Percentiles rank a stretch among this genome's conserved stretches.
Conservation (phyloP, 164 flowering plant species). For the Malania oleifera region DNA sequence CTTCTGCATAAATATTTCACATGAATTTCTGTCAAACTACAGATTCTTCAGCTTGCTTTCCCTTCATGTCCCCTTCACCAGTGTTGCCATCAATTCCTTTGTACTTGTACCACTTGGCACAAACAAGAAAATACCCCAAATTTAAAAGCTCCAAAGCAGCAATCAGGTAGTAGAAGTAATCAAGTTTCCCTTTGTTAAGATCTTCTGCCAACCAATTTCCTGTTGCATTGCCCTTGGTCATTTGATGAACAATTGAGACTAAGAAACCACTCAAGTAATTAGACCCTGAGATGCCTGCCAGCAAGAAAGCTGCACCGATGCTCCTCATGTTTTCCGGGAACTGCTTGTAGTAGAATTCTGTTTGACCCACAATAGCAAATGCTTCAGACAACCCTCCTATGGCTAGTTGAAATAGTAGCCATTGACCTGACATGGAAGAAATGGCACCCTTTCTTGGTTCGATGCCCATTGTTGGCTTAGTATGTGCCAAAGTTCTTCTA, state of each 20-base stretch:
- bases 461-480: constrained; percentile 22
- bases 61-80: constrained; percentile 10
- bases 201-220: constrained; percentile 38
- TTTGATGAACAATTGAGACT: constrained; percentile 20
- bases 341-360: constrained; percentile 64
- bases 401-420: constrained; percentile 50
- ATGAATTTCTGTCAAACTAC: constrained; percentile 8
- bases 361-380: constrained; percentile 35
- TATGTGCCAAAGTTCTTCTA: constrained; percentile 29
- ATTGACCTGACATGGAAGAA: constrained; percentile 45
- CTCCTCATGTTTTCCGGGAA: constrained; percentile 75
- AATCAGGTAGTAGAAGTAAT: constrained; percentile 41
- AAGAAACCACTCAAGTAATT: constrained; percentile 45
- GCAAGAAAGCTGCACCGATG: constrained; percentile 42
- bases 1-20: neutral
- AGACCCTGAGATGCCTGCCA: constrained; percentile 33
- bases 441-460: constrained; percentile 25
- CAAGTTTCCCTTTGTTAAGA: constrained; percentile 47
- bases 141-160: constrained; percentile 32
- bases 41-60: constrained; percentile 7
- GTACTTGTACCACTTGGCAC: constrained; percentile 51
- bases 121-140: constrained; percentile 32
- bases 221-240: neutral
- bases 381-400: constrained; percentile 52
- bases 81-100: constrained; percentile 20